Percentiles rank a stretch among this genome's conserved stretches.
Evolutionary conservation across 2,329 filamentous ascomycete species (phyloP).

Genomic region (Diaporthe ilicicola): DNA sequence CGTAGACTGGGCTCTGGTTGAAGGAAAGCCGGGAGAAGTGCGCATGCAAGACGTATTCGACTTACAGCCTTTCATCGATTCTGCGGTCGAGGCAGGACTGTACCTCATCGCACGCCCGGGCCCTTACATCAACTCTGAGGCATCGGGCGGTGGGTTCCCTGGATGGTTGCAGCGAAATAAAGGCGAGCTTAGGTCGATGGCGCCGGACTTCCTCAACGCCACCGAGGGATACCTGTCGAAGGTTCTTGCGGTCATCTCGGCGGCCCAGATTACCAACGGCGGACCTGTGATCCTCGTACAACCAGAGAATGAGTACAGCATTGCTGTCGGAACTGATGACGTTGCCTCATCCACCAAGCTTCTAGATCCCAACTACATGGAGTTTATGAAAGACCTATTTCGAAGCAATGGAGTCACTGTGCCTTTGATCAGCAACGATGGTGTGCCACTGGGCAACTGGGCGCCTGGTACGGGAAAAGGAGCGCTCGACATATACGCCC

Average conservation of each 20-base stretch:
- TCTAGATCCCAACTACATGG: constrained; percentile 60
- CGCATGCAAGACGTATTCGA: constrained; percentile 72
- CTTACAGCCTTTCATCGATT: constrained; percentile 74
- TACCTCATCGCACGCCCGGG: constrained; percentile 66
- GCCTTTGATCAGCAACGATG: constrained; percentile 81
- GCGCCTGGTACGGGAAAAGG: constrained; percentile 64
- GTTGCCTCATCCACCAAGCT: constrained; percentile 73
- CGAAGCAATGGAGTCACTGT: constrained; percentile 73
- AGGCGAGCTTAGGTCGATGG: constrained; percentile 64
- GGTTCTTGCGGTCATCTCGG: constrained; percentile 68
- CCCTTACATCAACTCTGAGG: constrained; percentile 57
- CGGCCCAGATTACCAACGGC: constrained; percentile 76
- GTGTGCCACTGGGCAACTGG: constrained; percentile 64
- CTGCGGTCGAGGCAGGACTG: constrained; percentile 71
- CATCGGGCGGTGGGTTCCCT: constrained; percentile 73
- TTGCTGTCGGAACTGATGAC: constrained; percentile 57
- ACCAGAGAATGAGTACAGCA: constrained; percentile 75
- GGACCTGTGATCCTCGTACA: constrained; percentile 76
- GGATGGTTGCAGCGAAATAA: constrained; percentile 74
- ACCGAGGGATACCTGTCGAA: constrained; percentile 68
- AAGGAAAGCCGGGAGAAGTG: constrained; percentile 73
- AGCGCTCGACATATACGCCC: constrained; percentile 67
- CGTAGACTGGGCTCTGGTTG: constrained; percentile 74
- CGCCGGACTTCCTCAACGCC: constrained; percentile 64
- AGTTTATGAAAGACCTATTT: constrained; percentile 74